phyloP scores from a whole-genome alignment of 1,139 yeast genomes.

The Diutina ranongensis region DNA sequence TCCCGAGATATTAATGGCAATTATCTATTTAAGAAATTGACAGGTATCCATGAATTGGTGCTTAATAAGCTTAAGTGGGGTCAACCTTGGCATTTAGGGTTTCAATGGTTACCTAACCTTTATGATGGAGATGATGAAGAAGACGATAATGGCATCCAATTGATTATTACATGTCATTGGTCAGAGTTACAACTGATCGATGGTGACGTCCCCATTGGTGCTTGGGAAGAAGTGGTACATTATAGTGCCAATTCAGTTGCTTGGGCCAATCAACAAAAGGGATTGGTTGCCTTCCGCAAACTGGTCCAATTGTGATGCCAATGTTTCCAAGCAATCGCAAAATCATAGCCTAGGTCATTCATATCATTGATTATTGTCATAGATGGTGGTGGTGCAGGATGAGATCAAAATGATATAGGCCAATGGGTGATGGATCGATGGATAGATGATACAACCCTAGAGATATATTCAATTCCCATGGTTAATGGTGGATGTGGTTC shows the following conservation, averaged over 20 bases:
- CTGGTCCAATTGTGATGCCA: constrained; percentile 27
- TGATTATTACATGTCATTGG: constrained; percentile 60
- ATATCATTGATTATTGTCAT: no score
- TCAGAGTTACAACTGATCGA: constrained; percentile 37
- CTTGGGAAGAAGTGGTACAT: constrained; percentile 52
- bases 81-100: constrained; percentile 43
- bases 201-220: constrained; percentile 41
- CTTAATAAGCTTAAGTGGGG: constrained; percentile 59
- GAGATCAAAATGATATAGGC: no score
- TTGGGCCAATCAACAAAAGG: constrained; percentile 56
- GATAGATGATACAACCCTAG: no score
- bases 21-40: constrained; percentile 36
- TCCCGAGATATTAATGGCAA: constrained; percentile 41
- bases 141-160: constrained; percentile 33
- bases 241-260: constrained; percentile 55
- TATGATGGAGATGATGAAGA: constrained; percentile 32
- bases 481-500: no score
- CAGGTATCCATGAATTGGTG: constrained; percentile 52
- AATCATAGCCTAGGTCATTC: no score
- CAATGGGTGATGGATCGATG: no score
- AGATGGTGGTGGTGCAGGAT: no score
- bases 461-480: no score
- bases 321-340: no score
- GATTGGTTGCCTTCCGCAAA: constrained; percentile 45
- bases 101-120: constrained; percentile 72